Evolutionary conservation across 2,329 filamentous ascomycete species (phyloP).

Genomic region (Alternaria dauci): DNA sequence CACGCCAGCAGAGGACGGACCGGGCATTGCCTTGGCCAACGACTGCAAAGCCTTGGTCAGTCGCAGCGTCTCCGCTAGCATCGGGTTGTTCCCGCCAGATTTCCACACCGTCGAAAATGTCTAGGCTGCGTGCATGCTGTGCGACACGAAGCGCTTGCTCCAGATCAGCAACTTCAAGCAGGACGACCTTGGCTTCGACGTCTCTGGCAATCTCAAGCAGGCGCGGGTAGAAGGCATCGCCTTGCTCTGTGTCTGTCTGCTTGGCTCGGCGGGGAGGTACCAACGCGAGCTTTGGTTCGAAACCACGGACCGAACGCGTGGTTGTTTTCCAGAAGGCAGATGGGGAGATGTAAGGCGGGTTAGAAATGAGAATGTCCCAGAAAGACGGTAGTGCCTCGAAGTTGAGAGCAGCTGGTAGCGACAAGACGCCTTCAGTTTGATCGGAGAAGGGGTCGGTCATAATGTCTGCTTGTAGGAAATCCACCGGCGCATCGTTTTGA

Average conservation of each 20-base stretch:
- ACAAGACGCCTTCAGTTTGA: constrained; percentile 14
- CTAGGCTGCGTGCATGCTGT: constrained; percentile 48
- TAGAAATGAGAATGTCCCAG: constrained; percentile 77
- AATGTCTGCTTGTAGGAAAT: constrained; percentile 60
- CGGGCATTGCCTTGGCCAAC: constrained; percentile 54
- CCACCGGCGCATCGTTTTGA: constrained; percentile 42
- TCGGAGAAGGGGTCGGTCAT: constrained; percentile 60
- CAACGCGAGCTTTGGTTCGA: constrained; percentile 82
- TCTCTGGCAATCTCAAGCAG: constrained; percentile 65
- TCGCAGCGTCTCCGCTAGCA: not conserved
- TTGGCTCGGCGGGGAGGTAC: constrained; percentile 56
- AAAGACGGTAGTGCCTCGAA: constrained; percentile 24
- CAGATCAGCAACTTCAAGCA: constrained; percentile 77
- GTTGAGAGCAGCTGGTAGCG: constrained; percentile 31
- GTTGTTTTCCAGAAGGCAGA: constrained; percentile 69
- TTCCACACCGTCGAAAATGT: constrained; percentile 60
- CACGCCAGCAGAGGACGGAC: constrained; percentile 55
- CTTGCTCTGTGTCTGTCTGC: constrained; percentile 36
- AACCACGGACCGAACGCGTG: constrained; percentile 76
- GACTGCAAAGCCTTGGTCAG: constrained; percentile 34
- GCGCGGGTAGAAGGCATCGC: constrained; percentile 72
- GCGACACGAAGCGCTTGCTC: constrained; percentile 73
- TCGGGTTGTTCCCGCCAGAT: constrained; percentile 73
- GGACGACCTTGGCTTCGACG: constrained; percentile 63
- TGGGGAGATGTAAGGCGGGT: constrained; percentile 88